Evolutionary conservation across 441 rosid genomes (phyloP), one percentile per base, ranked within the genome.

Genomic region (Pelargonium exstipulatum): DNA sequence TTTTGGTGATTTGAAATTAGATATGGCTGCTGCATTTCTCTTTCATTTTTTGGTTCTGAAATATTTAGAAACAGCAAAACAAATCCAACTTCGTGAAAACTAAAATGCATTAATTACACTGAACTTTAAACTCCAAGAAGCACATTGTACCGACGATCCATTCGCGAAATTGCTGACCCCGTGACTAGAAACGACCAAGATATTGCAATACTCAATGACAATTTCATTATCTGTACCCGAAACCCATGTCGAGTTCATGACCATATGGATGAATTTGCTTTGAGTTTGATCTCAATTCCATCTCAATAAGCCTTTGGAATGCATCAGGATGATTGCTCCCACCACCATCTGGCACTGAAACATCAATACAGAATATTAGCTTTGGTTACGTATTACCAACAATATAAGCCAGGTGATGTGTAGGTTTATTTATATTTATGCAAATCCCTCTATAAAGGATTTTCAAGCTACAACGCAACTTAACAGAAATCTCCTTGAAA

Each of bases 211-310:
- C 58, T 68, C 71, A 82, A 72, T n/a, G 16, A 66, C 58, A 66
- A 62, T 26, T 24, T 66, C 53, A 74, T 73, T 80, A 90, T 63
- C 96, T 85, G 74, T 82, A 85, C 64, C 87, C 82, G 57, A 89
- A 92, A 42, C 90, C 88, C 86, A 81, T 83, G 82, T 90, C 96
- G 20, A 86, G 84, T 82, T 91, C 95, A 68, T 86, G 87, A 71
- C 90, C 88, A 14, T 79, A 70, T 61, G 88, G 82, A 20, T 76
- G 86, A 46, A 78, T 20, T 75, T 86, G 95, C 86, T 84, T 89
- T 5, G 91, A 71, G 18, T 85, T 89, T 66, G 91, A 82, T 71
- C 91, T 82, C 17, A 83, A 85, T 42, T 92, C 91, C 90, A 87
- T 90, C 82, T 89, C 95, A 18, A 90, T 62, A 29, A 92, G 86